Percentiles rank a stretch among this genome's conserved stretches.
These are phyloP conservation scores for Ophiosphaerella herpotricha DNA, from an alignment of 2,329 filamentous ascomycete species.

Conservation along the genomic window DNA sequence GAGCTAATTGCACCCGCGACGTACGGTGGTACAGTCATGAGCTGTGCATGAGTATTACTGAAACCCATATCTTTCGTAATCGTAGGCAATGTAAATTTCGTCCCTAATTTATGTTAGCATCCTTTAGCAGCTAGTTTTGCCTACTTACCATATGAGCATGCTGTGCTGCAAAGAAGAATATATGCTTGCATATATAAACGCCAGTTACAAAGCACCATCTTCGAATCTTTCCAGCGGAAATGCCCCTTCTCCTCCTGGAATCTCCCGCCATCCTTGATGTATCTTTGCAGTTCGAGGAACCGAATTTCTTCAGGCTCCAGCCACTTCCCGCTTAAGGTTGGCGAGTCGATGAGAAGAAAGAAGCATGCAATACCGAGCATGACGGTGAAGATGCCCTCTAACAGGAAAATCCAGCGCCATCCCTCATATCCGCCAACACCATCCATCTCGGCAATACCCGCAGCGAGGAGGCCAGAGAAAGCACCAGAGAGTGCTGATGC, in stretches of 20 bases:
- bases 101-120: constrained; percentile 9
- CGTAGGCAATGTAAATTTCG: constrained; percentile 36
- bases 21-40: constrained; percentile 36
- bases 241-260: constrained; percentile 17
- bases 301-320: constrained; percentile 29
- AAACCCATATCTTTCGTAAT: constrained; percentile 37
- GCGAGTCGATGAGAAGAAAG: constrained; percentile 34
- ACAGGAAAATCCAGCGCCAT: constrained; percentile 53
- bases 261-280: constrained; percentile 28
- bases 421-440: constrained; percentile 47
- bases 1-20: constrained; percentile 30
- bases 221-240: constrained; percentile 30
- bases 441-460: constrained; percentile 45
- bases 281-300: constrained; percentile 28
- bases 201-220: constrained; percentile 34
- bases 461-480: constrained; percentile 50
- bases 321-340: constrained; percentile 21
- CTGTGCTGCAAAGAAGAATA: constrained; percentile 29
- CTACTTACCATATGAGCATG: constrained; percentile 30
- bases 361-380: constrained; percentile 28
- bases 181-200: constrained; percentile 37
- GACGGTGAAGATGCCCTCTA: constrained; percentile 47
- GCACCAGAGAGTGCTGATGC: constrained; percentile 46
- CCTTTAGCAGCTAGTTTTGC: too few relatives aligned
- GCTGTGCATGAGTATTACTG: constrained; percentile 34